Base-by-base conservation (phyloP, 768 basidiomycete genomes). In the Rhodotorula taiwanensis region DNA sequence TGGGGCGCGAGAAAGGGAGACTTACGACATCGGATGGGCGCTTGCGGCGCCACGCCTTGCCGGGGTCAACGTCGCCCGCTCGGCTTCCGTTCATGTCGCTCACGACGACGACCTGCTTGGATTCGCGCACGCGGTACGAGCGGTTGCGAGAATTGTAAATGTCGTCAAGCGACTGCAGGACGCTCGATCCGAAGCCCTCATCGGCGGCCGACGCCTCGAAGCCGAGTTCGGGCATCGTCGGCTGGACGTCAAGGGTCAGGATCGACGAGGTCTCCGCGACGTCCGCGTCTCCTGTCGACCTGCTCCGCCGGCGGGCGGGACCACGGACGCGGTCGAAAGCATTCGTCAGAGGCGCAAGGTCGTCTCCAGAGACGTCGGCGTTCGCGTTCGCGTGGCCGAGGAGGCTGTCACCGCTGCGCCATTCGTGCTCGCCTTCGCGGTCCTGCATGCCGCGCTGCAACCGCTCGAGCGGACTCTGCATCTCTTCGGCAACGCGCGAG, bases 1-100 rank as follows among this genome's bases (percentile, higher is more conserved):
- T 5, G 6, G 25, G 5, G 21, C 41, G 5, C 5, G 23, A 44
- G 31, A 41, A 11, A 30, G 56, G 23, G 14, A 8, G 30, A 77
- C 82, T 58, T 69, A 93, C 93, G 87, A 97, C 94, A 73, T 98
- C 92, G 3, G 91, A 94, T 15, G 93, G 91, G 28, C 91, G 79
- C 69, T 97, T 85, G 20, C 85, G 81, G 73, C 85, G 82, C 94
- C 93, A 97, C 8, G 92, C 90, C 72, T 78, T 77, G 2, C 89
- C 89, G 30, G 79, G 77, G 72, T 91, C 85, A 31, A 93, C 79
- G 74, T 94, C 93, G 21, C 91, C 90, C 44, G 87, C 86, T 30
- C 82, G 80, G 52, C 80, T 79, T 73, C 83, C 79, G 9, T 84
- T 81, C 49, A 90, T 79, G 64, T 83, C 83, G 72, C 89, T 86